Conservation (phyloP, 305 asterid genomes). For the Fraxinus angustifolia region DNA sequence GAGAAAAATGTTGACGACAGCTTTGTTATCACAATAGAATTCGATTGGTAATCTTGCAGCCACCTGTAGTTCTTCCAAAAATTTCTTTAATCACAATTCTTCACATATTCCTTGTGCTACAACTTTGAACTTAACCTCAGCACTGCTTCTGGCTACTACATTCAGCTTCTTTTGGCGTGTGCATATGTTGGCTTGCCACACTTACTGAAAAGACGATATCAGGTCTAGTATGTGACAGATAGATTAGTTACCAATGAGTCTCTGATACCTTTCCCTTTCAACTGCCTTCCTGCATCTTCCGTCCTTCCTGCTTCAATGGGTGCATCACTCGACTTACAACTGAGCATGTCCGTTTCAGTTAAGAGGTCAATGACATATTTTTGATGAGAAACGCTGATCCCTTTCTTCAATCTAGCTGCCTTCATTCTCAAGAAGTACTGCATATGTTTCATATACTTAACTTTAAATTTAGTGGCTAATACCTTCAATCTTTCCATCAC, state of each 20-base stretch:
- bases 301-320: not conserved
- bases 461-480: not conserved
- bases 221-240: not conserved
- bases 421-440: not conserved
- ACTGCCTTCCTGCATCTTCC: not conserved
- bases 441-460: too few species aligned
- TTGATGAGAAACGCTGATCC: not conserved
- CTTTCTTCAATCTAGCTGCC: too few species aligned
- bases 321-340: not conserved
- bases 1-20: not conserved
- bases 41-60: too few species aligned
- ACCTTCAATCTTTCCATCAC: not conserved
- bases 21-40: not conserved
- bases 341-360: not conserved
- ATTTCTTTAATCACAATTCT: not conserved
- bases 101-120: not conserved
- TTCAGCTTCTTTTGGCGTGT: not conserved
- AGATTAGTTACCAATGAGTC: not conserved
- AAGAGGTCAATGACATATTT: not conserved
- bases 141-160: not conserved
- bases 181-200: not conserved
- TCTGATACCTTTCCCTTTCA: not conserved
- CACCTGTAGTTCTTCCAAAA: not conserved
- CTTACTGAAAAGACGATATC: not conserved
- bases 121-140: too few species aligned